These are phyloP conservation scores for Lablab purpureus DNA, from an alignment of 306 rosid species.

Conservation along the genomic window DNA sequence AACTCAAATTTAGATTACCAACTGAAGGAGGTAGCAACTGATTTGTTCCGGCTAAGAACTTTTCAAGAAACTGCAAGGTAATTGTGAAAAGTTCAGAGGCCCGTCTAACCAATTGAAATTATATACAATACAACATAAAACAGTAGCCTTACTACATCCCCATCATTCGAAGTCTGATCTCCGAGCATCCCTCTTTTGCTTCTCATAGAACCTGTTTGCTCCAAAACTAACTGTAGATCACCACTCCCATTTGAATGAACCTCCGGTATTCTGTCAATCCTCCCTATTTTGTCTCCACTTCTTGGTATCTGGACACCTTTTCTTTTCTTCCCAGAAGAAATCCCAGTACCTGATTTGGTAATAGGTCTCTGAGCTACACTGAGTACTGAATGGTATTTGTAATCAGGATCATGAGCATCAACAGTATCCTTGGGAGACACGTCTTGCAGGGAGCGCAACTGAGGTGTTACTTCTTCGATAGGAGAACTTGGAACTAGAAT, in stretches of 20 bases:
- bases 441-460: constrained; percentile 46
- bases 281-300: constrained; percentile 50
- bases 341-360: constrained; percentile 44
- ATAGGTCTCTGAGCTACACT: constrained; percentile 52
- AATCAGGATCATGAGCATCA: constrained; percentile 35
- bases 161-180: constrained; percentile 53
- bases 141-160: constrained; percentile 68
- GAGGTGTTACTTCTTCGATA: constrained; percentile 47
- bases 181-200: constrained; percentile 54
- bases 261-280: constrained; percentile 50
- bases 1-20: constrained; percentile 60
- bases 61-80: constrained; percentile 67
- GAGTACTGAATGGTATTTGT: constrained; percentile 40
- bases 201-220: constrained; percentile 43
- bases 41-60: constrained; percentile 56
- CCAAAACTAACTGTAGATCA: constrained; percentile 42
- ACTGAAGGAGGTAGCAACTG: constrained; percentile 69
- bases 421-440: constrained; percentile 39
- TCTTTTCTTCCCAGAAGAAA: constrained; percentile 67
- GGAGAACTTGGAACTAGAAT: constrained; percentile 52
- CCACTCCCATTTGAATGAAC: constrained; percentile 51
- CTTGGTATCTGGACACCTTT: constrained; percentile 48
- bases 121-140: constrained; percentile 31
- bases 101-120: constrained; percentile 38
- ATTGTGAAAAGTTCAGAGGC: constrained; percentile 34